A percentile compares a stretch with the other conserved stretches of the same genome.
These are phyloP conservation scores for Salix udensis DNA, from an alignment of 345 rosid genomes.

Conservation along the genomic window DNA sequence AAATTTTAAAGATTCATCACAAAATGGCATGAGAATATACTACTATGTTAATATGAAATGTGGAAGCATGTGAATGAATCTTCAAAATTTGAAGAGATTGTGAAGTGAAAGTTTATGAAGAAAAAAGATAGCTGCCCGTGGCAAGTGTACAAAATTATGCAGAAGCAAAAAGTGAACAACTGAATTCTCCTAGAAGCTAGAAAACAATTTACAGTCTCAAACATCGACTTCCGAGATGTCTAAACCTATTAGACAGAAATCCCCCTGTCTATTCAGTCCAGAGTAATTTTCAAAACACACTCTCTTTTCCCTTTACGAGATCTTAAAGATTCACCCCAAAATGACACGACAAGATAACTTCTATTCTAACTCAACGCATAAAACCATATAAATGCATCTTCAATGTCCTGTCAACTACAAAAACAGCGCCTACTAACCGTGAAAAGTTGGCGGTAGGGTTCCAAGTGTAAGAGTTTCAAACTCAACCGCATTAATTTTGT, in stretches of 20 bases:
- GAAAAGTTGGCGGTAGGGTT: constrained; percentile 82
- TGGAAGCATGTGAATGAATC: no score
- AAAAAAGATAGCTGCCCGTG: neutral
- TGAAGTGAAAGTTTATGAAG: neutral
- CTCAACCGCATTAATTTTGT: constrained; percentile 85
- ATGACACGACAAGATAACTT: neutral
- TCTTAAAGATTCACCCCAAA: neutral
- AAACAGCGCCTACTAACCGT: constrained; percentile 41
- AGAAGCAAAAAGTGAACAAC: neutral
- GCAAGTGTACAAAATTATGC: neutral
- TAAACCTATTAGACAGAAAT: neutral
- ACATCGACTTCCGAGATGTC: neutral
- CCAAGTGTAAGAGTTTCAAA: constrained; percentile 85
- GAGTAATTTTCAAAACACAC: neutral
- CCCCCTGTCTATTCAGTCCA: neutral
- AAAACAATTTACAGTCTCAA: neutral
- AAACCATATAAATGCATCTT: neutral
- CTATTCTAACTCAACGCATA: neutral
- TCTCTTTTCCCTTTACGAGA: neutral
- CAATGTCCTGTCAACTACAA: neutral
- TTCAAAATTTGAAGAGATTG: no score
- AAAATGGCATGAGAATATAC: no score
- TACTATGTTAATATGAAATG: no score
- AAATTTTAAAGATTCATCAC: no score
- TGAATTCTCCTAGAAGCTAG: neutral